Conservation (phyloP, 2,329 filamentous ascomycete genomes). For the Fusarium sp. region DNA sequence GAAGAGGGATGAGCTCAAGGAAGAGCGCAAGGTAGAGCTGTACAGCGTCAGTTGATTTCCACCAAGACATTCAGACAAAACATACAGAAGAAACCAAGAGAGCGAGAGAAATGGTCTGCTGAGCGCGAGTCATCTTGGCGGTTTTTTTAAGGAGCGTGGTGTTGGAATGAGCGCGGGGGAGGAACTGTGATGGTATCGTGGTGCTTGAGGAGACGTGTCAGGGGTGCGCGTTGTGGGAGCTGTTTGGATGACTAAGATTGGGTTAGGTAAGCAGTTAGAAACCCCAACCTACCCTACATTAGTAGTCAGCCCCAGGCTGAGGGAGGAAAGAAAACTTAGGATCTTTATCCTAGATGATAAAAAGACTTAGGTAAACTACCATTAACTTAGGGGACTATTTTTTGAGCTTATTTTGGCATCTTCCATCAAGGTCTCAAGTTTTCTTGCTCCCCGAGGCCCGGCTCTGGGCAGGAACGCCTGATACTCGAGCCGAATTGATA, state of each 20-base stretch:
- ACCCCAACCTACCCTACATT: too few relatives aligned
- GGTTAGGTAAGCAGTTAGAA: conserved; percentile 6
- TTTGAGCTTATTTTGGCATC: too few relatives aligned
- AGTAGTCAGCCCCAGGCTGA: too few relatives aligned
- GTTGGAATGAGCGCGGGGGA: neutral
- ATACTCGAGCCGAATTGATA: neutral
- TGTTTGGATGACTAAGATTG: conserved; percentile 29
- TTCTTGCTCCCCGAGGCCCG: too few relatives aligned
- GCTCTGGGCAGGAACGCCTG: too few relatives aligned
- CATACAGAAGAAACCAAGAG: conserved; percentile 89
- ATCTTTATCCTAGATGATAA: too few relatives aligned
- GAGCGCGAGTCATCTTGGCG: conserved; percentile 87
- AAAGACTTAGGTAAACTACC: too few relatives aligned
- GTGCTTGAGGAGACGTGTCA: conserved; percentile 45
- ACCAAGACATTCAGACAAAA: neutral
- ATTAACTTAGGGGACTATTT: too few relatives aligned
- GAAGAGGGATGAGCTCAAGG: conserved; percentile 84
- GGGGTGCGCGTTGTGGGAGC: conserved; percentile 31
- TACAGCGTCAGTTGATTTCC: conserved; percentile 26
- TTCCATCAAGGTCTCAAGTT: too few relatives aligned
- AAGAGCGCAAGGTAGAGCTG: conserved; percentile 91
- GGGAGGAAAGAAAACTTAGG: too few relatives aligned
- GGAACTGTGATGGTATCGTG: conserved; percentile 20
- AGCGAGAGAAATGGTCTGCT: conserved; percentile 89
- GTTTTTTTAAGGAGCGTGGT: conserved; percentile 12